These are phyloP conservation scores for Aspergillus egyptiacus DNA, from an alignment of 495 filamentous ascomycete species.

Conservation along the genomic window DNA sequence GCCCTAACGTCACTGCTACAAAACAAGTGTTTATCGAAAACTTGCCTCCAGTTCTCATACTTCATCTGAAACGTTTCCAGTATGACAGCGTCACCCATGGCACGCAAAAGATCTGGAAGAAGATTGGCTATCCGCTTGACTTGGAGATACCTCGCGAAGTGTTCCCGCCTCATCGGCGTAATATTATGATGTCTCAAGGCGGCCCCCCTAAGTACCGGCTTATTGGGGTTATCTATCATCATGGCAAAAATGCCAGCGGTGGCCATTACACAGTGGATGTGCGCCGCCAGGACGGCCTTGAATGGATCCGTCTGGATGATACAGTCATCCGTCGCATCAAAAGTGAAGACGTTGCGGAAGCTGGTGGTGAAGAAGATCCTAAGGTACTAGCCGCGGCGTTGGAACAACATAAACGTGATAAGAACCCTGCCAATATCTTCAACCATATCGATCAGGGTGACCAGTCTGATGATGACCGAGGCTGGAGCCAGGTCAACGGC, in stretches of 20 bases:
- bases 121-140: conserved; percentile 88
- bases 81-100: conserved; percentile 80
- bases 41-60: conserved; percentile 83
- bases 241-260: conserved; percentile 89
- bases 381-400: conserved; percentile 59
- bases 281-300: conserved; percentile 81
- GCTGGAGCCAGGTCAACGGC: conserved; percentile 82
- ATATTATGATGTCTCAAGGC: conserved; percentile 53
- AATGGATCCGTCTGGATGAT: conserved; percentile 96
- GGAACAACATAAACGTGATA: conserved; percentile 58
- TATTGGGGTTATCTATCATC: conserved; percentile 92
- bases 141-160: conserved; percentile 91
- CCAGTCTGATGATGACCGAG: conserved; percentile 53
- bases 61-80: conserved; percentile 96
- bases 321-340: conserved; percentile 81
- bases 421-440: conserved; percentile 59
- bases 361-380: conserved; percentile 71
- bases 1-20: conserved; percentile 67
- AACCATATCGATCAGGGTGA: conserved; percentile 61
- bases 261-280: conserved; percentile 98
- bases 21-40: conserved; percentile 96
- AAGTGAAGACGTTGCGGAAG: conserved; percentile 87
- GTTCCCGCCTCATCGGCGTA: conserved; percentile 71
- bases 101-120: conserved; percentile 98
- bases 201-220: conserved; percentile 75